These are phyloP conservation scores for Ceratocystis ficicola DNA, from an alignment of 2,329 filamentous ascomycete genomes.

Conservation along the genomic window DNA sequence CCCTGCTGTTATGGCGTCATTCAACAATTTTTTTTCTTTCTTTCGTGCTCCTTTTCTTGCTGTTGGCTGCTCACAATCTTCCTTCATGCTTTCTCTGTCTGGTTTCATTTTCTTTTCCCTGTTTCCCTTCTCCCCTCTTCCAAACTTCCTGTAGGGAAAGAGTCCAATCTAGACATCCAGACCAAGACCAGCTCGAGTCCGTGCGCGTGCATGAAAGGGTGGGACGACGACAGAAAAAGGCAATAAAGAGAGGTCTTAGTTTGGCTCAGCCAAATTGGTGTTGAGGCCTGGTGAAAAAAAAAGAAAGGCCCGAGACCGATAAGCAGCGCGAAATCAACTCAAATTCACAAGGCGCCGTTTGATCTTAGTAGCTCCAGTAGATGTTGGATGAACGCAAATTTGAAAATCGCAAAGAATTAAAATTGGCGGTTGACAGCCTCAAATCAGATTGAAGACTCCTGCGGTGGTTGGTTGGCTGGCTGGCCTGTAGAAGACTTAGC, in stretches of 20 bases:
- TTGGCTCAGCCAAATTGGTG: neutral
- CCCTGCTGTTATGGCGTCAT: conserved; percentile 15
- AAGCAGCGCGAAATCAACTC: neutral
- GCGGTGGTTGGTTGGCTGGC: neutral
- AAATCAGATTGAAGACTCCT: neutral
- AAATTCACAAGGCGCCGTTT: neutral
- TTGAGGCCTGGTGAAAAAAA: neutral
- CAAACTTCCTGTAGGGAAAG: too few species aligned
- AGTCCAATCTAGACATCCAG: neutral
- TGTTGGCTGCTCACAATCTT: neutral
- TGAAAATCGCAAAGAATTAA: neutral
- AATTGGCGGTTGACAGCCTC: neutral
- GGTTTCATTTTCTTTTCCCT: neutral
- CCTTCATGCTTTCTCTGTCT: neutral
- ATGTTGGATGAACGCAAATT: neutral
- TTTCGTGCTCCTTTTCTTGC: neutral
- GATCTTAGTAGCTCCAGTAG: too few species aligned
- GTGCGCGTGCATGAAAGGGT: conserved; percentile 2
- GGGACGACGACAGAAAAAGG: neutral
- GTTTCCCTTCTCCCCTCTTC: neutral
- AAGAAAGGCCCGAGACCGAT: conserved; percentile 1
- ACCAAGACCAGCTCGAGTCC: neutral
- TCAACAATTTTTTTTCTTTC: conserved; percentile 7
- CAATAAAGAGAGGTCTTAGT: neutral
- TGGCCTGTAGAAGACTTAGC: too few species aligned